Evolutionary conservation across 202 grass and related monocot genomes (phyloP).

Genomic region (Zoysia matrella): DNA sequence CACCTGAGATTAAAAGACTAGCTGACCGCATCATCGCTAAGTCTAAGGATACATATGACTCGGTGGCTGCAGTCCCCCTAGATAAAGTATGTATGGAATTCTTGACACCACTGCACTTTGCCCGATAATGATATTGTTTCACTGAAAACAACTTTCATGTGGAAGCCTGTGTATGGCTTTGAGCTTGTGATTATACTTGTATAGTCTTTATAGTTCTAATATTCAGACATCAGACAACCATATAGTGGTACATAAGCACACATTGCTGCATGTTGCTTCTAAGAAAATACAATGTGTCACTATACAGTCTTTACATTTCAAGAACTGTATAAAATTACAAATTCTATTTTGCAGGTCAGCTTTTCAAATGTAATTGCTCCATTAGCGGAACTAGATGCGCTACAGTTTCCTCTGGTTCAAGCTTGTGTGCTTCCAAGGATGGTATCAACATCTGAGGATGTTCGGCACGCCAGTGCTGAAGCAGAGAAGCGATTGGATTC

Average conservation of each 20-base stretch:
- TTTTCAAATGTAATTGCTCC: conserved; percentile 79
- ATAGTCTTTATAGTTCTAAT: not conserved
- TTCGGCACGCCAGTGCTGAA: conserved; percentile 73
- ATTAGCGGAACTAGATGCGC: conserved; percentile 81
- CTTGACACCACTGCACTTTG: conserved; percentile 21
- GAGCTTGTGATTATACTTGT: conserved; percentile 1
- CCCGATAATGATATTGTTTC: not conserved
- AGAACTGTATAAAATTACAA: conserved; percentile 1
- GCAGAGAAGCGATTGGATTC: conserved; percentile 81
- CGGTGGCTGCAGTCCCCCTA: conserved; percentile 72
- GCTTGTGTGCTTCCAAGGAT: conserved; percentile 82
- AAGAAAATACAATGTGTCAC: not conserved
- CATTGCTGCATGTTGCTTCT: conserved; percentile 10
- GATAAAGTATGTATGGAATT: conserved; percentile 68
- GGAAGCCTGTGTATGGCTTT: not conserved
- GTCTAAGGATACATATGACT: conserved; percentile 84
- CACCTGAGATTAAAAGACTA: conserved; percentile 70
- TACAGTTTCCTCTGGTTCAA: conserved; percentile 90
- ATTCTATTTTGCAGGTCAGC: conserved; percentile 62
- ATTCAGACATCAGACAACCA: not conserved
- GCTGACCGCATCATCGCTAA: conserved; percentile 68
- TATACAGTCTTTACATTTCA: not conserved
- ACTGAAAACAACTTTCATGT: conserved; percentile 17
- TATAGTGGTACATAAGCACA: not conserved
- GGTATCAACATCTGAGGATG: conserved; percentile 74